Percentiles rank a stretch among this genome's conserved stretches.
phyloP scores from a whole-genome alignment of 2,329 filamentous ascomycete genomes.

The Albophoma yamanashiensis region DNA sequence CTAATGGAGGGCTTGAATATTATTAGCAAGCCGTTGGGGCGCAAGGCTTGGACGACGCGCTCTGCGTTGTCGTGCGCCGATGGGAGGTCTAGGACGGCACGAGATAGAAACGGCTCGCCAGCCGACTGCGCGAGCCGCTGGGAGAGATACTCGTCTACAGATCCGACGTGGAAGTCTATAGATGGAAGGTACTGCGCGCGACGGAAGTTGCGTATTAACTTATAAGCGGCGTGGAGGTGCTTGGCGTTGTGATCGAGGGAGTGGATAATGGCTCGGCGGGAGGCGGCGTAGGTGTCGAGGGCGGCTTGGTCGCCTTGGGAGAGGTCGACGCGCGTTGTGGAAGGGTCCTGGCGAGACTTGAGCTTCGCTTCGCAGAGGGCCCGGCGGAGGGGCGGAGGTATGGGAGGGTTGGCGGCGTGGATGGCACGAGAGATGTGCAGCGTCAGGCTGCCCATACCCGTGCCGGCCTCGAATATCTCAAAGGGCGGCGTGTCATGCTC shows the following conservation, averaged over 20 bases:
- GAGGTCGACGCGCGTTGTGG: conserved; percentile 14
- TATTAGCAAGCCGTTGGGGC: conserved; percentile 52
- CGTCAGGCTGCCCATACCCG: conserved; percentile 73
- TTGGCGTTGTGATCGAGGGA: conserved; percentile 56
- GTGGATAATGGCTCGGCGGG: conserved; percentile 60
- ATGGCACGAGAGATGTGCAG: conserved; percentile 66
- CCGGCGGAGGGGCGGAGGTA: conserved; percentile 30
- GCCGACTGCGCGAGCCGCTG: conserved; percentile 32
- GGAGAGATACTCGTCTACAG: conserved; percentile 52
- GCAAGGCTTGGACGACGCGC: conserved; percentile 45
- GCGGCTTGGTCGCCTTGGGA: conserved; percentile 16
- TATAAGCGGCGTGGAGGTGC: conserved; percentile 54
- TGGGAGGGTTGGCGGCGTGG: conserved; percentile 56
- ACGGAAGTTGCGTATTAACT: conserved; percentile 55
- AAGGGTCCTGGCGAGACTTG: conserved; percentile 5
- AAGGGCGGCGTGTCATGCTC: conserved; percentile 34
- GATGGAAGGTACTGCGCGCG: conserved; percentile 58
- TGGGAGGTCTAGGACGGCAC: conserved; percentile 66
- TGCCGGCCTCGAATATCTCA: conserved; percentile 76
- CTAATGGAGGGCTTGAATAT: conserved; percentile 72
- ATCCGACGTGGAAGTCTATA: conserved; percentile 63
- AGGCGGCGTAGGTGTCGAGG: conserved; percentile 33
- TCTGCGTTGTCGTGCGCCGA: conserved; percentile 38
- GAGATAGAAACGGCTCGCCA: conserved; percentile 52
- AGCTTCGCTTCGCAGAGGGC: conserved; percentile 14